Evolutionary conservation across 2,329 filamentous ascomycete genomes (phyloP), one percentile per base, ranked within the genome.

Genomic region (Metarhizium humberi): DNA sequence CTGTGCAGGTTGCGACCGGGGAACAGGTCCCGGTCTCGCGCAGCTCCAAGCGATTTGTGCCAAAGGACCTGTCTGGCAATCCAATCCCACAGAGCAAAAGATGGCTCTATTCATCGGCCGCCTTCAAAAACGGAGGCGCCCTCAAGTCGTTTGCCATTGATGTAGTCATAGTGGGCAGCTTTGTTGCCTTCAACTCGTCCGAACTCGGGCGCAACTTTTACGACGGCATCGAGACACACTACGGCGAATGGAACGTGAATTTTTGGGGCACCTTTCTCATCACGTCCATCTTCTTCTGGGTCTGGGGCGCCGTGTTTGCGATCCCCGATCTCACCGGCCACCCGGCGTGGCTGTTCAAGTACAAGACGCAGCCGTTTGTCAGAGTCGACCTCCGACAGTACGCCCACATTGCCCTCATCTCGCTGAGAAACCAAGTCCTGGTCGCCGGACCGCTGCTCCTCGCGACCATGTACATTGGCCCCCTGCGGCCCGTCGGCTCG

Each of bases 281-380:
- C 52, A 72, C 74, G 43, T n/a, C 70, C 13, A 11, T 74, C 54
- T 69, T 66, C 63, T 74, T 73, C 62, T 75, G 72, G 73, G 36
- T 68, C n/a, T 69, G 67, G 4, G 69, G 67, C 13, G 62, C 60
- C 29, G 50, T 69, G 49, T 78, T 74, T 58, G 57, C 57, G 8
- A 63, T 75, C 8, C 61, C 61, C 3, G 65, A 78, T 16, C 71
- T 75, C 53, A 55, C 60, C 8, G 43, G 71, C 14, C 65, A 70
- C 30, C 77, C 77, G 0, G 50, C 58, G 6, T 78, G 77, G 62
- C 75, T 76, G 0, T 66, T 69, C 11, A 66, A 67, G 7, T 76
- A 78, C 66, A 79, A 79, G 60, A 72, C 78, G 56, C 77, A 79
- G 61, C 74, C 74, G 0, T 78, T 76, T 60, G 59, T 72, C 47